These are phyloP conservation scores for Bonnemaisonia californica DNA, from an alignment of 31 red algal species.

Conservation along the genomic window DNA sequence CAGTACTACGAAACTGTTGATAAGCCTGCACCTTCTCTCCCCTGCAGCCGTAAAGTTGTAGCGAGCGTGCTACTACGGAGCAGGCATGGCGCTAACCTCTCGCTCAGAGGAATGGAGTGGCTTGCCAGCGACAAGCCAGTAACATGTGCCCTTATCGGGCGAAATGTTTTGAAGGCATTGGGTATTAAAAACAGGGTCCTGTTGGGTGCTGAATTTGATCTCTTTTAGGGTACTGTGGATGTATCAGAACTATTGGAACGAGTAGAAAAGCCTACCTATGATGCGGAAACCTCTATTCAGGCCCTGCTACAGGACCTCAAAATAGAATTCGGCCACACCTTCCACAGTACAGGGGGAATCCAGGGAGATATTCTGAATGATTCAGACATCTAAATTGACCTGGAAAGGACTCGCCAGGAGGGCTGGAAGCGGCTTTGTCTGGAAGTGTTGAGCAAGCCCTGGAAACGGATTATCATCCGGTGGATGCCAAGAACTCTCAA, in stretches of 20 bases:
- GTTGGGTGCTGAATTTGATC: neutral
- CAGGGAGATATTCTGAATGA: neutral
- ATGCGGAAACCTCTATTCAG: neutral
- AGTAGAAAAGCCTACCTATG: neutral
- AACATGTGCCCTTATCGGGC: neutral
- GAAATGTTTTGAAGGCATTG: neutral
- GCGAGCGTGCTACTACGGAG: neutral
- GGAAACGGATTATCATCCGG: neutral
- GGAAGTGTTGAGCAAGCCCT: neutral
- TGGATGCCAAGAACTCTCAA: neutral
- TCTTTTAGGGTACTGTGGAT: neutral
- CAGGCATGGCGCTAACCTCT: neutral
- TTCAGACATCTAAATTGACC: constrained; percentile 3
- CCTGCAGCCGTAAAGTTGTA: neutral
- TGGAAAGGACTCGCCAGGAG: constrained; percentile 1
- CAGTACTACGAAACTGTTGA: neutral
- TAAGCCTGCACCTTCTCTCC: neutral
- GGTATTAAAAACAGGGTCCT: neutral
- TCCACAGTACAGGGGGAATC: neutral
- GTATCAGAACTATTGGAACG: neutral
- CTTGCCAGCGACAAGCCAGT: neutral
- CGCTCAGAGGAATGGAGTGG: neutral
- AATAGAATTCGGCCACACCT: neutral
- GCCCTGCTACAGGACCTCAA: neutral
- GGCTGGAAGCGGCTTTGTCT: neutral